Conservation (phyloP, 2,329 filamentous ascomycete genomes). For the Colletotrichum sp. region DNA sequence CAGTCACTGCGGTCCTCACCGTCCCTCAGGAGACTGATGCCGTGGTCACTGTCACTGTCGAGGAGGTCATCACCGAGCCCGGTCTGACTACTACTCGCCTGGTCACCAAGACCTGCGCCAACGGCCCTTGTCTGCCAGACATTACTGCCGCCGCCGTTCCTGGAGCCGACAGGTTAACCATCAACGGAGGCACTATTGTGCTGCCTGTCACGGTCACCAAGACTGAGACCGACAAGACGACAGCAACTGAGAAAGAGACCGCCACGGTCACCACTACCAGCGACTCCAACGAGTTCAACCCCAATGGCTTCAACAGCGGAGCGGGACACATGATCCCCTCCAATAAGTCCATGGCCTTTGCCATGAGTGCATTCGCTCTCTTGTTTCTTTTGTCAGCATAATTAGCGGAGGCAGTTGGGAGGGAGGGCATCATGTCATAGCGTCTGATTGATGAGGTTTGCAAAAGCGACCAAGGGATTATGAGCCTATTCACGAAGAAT, state of each 20-base stretch:
- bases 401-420: background rate
- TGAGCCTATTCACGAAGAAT: background rate
- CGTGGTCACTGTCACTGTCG: background rate
- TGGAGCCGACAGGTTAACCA: background rate
- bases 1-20: slow-evolving; percentile 11
- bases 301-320: slow-evolving; percentile 7
- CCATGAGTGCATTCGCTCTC: background rate
- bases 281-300: background rate
- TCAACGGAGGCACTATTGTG: background rate
- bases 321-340: slow-evolving; percentile 5
- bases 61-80: background rate
- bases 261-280: slow-evolving; percentile 5
- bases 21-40: background rate
- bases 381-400: slow-evolving; percentile 6
- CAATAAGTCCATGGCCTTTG: background rate
- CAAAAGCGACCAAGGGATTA: background rate
- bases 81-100: slow-evolving; percentile 1
- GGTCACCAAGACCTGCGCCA: background rate
- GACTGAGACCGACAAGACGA: background rate
- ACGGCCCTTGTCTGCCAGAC: background rate
- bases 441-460: background rate
- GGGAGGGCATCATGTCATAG: background rate
- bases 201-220: background rate
- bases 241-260: slow-evolving; percentile 2
- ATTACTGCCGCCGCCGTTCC: background rate